Conservation (phyloP, 129 eudicot genomes). For the Lactuca sativa region DNA sequence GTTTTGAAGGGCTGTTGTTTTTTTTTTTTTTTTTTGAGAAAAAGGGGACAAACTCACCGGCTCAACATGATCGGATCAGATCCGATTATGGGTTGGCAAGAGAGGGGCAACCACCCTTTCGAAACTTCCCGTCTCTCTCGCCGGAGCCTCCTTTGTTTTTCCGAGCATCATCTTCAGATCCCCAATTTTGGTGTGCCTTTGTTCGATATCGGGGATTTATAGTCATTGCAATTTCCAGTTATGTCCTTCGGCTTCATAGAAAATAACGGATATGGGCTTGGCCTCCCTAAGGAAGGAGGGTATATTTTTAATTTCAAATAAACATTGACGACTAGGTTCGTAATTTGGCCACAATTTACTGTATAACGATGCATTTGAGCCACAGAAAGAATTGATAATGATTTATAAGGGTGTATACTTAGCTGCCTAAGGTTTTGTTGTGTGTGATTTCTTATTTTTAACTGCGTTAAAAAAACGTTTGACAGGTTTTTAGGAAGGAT, state of each 20-base stretch:
- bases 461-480: too few relatives aligned
- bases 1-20: conserved; percentile 24
- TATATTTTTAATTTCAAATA: too few relatives aligned
- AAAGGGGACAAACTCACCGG: conserved; percentile 7
- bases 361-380: too few relatives aligned
- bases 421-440: too few relatives aligned
- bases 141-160: conserved; percentile 36
- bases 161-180: conserved; percentile 21
- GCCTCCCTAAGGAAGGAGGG: too few relatives aligned
- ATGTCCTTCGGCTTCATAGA: background rate
- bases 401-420: too few relatives aligned
- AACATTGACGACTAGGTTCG: background rate
- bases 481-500: too few relatives aligned
- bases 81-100: conserved; percentile 11
- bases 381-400: too few relatives aligned
- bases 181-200: conserved; percentile 19
- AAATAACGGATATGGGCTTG: too few relatives aligned
- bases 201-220: background rate
- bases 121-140: conserved; percentile 29
- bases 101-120: conserved; percentile 45
- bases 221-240: background rate
- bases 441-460: too few relatives aligned
- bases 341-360: background rate
- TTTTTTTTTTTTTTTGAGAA: background rate
- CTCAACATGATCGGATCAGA: conserved; percentile 1